phyloP scores from a whole-genome alignment of 352 stramenopile species.

The Globisporangium paroecandrum region DNA sequence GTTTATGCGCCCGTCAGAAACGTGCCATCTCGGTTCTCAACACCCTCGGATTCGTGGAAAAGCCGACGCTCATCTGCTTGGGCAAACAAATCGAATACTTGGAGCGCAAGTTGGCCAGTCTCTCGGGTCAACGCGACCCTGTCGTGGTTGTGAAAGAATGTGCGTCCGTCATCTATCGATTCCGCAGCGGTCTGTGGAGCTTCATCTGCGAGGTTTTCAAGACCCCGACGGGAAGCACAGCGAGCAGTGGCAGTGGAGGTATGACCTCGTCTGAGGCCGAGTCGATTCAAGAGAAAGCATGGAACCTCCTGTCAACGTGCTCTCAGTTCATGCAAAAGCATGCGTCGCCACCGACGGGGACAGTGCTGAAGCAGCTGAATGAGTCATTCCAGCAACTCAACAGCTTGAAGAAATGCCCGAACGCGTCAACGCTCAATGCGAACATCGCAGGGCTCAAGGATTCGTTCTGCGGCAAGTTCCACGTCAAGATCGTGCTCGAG shows the following conservation, averaged over 20 bases:
- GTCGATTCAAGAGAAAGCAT: constrained; percentile 58
- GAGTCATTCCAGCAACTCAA: constrained; percentile 65
- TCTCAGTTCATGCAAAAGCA: constrained; percentile 50
- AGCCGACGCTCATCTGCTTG: constrained; percentile 63
- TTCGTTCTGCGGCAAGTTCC: constrained; percentile 64
- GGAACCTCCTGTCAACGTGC: constrained; percentile 47
- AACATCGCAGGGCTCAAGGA: constrained; percentile 66
- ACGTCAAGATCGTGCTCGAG: constrained; percentile 49
- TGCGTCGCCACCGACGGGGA: constrained; percentile 33
- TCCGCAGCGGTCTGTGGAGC: constrained; percentile 64
- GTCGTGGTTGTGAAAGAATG: constrained; percentile 53
- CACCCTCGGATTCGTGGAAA: constrained; percentile 53
- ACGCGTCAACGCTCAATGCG: constrained; percentile 54
- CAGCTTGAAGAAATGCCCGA: constrained; percentile 62
- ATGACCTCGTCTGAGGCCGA: constrained; percentile 70
- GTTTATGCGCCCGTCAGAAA: constrained; percentile 26
- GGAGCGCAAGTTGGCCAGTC: constrained; percentile 37
- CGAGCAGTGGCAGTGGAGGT: constrained; percentile 15
- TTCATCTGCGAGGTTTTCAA: constrained; percentile 79
- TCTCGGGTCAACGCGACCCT: constrained; percentile 27
- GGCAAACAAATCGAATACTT: constrained; percentile 67
- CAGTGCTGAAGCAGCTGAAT: constrained; percentile 50
- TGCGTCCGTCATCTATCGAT: constrained; percentile 49
- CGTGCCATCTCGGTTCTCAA: constrained; percentile 56
- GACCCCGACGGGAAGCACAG: constrained; percentile 26